Evolutionary conservation across 371 early-diverging fungal species (phyloP), one percentile per base, ranked within the genome.

Genomic region (Polyrhizophydium stewartii): DNA sequence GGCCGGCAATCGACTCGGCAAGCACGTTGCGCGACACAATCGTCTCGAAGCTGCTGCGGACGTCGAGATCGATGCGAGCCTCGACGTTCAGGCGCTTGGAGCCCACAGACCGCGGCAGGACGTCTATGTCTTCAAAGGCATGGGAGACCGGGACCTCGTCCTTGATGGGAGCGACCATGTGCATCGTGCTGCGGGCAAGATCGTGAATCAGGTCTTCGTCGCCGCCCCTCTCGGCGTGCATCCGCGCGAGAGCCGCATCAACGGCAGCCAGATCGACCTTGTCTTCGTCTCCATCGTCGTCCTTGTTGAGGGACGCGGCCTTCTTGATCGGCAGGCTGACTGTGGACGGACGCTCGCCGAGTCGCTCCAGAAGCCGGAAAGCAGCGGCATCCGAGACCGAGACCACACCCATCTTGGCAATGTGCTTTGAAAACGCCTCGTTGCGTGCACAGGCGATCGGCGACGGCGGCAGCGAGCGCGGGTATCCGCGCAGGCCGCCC

Each of bases 1-100:
- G 45, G 58, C 69, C 72, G 32, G 28, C 53, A 9, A 19, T n/a
- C 5, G 71, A 19, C 31, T 66, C 65, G 6, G 68, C 71, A 7
- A 71, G 21, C 2, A 67, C 60, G 57, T 68, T 71, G 19, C 43
- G 3, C 17, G 68, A 58, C 12, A 24, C 47, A 21, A 62, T 53
- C 10, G 9, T 5, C 53, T 3, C 7, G 41, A 33, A 55, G 24
- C 13, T 55, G 27, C 21, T 19, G 22, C 28, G 40, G 0, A 59
- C 59, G 27, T 30, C 38, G 31, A 64, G 51, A 22, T 30, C 43
- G 19, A 57, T 60, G 35, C 47, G 37, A 5, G 21, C 13, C 22
- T 47, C 7, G 22, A 16, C 7, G 7, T 7, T 3, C 22, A 22
- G 49, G 17, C n/a, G 16, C 10, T 57, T 33, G n/a, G 17, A 43